Conservation (phyloP, 495 filamentous ascomycete species). For the Glonium stellatum region DNA sequence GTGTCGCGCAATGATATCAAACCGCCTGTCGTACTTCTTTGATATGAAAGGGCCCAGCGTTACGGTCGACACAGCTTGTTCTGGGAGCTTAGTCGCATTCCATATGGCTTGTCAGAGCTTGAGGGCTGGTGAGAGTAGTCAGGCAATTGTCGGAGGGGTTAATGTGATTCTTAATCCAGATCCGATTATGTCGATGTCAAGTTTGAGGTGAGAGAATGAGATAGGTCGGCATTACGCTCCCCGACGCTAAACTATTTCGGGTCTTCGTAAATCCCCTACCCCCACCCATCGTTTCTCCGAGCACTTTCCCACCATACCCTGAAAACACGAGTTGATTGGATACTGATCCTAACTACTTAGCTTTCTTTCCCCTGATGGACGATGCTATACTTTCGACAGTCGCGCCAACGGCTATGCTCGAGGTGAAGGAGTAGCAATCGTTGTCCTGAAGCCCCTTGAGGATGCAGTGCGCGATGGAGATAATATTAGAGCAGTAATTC, state of each 20-base stretch:
- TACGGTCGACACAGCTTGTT: conserved; percentile 16
- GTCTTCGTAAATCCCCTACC: background rate
- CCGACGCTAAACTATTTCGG: background rate
- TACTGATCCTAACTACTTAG: too few species aligned
- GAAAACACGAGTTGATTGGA: too few species aligned
- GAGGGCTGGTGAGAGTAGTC: background rate
- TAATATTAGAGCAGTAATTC: too few species aligned
- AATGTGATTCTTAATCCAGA: conserved; percentile 11
- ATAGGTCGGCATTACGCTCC: too few species aligned
- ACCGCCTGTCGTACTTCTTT: conserved; percentile 8
- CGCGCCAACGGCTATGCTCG: conserved; percentile 41
- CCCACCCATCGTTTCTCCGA: conserved; percentile 39
- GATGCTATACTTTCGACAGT: conserved; percentile 33
- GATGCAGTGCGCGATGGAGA: too few species aligned
- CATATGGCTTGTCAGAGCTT: conserved; percentile 7
- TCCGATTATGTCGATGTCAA: background rate
- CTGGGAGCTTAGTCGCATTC: conserved; percentile 8
- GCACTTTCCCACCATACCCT: conserved; percentile 37
- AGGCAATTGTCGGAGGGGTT: background rate
- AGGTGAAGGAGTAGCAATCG: too few species aligned
- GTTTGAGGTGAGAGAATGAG: background rate
- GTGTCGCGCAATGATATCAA: background rate
- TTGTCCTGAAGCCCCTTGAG: too few species aligned
- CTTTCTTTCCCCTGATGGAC: conserved; percentile 26
- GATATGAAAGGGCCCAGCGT: conserved; percentile 5